Conservation (phyloP, 345 rosid species). For the Brassica juncea region DNA sequence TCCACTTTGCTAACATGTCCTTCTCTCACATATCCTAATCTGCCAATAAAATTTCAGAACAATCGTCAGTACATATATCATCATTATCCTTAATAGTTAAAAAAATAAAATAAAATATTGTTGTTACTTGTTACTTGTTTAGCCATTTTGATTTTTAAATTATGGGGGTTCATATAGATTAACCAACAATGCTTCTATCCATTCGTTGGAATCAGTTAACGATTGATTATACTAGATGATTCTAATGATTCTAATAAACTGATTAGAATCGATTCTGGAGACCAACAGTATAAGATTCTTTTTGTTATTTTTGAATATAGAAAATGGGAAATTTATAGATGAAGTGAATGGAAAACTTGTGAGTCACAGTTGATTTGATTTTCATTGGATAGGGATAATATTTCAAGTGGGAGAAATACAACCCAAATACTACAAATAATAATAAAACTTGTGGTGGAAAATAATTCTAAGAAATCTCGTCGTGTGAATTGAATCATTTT, state of each 20-base stretch:
- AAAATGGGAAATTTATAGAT: not conserved
- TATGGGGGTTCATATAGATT: not conserved
- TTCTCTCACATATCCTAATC: slow-evolving; percentile 38
- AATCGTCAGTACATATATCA: slow-evolving; percentile 27
- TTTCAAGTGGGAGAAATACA: slow-evolving; percentile 23
- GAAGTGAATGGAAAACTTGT: slow-evolving; percentile 37
- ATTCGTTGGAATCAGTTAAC: not conserved
- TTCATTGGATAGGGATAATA: slow-evolving; percentile 33
- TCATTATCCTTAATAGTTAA: slow-evolving; percentile 25
- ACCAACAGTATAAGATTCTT: slow-evolving; percentile 22
- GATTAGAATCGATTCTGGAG: slow-evolving; percentile 21
- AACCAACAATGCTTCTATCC: not conserved
- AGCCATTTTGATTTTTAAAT: not conserved
- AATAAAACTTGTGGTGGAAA: slow-evolving; percentile 39
- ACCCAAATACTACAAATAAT: not conserved
- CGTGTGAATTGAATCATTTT: slow-evolving; percentile 42
- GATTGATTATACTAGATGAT: not conserved
- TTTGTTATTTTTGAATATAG: not conserved
- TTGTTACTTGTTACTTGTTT: not conserved
- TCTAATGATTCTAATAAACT: not conserved
- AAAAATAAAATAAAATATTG: not conserved
- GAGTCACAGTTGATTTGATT: slow-evolving; percentile 37
- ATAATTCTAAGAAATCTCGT: slow-evolving; percentile 11
- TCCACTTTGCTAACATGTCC: slow-evolving; percentile 30
- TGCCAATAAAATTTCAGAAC: slow-evolving; percentile 40